Evolutionary conservation across 2,329 filamentous ascomycete species (phyloP).

Genomic region (Pseudocercospora macadamiae): DNA sequence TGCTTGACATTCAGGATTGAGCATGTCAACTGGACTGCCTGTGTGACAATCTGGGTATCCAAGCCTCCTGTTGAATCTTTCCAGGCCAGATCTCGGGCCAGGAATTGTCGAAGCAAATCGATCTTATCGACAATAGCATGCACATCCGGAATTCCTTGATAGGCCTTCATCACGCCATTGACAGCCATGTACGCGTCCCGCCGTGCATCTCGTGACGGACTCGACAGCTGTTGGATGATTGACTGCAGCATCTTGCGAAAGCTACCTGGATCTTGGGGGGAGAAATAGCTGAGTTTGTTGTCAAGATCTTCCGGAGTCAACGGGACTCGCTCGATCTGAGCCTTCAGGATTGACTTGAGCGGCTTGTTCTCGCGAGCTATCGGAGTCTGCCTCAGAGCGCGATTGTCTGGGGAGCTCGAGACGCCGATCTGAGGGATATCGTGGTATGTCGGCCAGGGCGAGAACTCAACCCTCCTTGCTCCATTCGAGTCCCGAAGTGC

Average conservation of each 20-base stretch:
- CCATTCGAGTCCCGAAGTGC: constrained; percentile 41
- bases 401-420: constrained; percentile 43
- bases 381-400: constrained; percentile 41
- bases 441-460: constrained; percentile 59
- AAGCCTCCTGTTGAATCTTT: constrained; percentile 51
- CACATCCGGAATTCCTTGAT: constrained; percentile 77
- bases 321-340: constrained; percentile 49
- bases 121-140: constrained; percentile 76
- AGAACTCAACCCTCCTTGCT: constrained; percentile 65
- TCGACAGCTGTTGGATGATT: constrained; percentile 77
- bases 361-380: constrained; percentile 58
- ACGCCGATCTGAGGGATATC: constrained; percentile 26
- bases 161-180: constrained; percentile 73
- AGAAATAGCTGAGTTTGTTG: constrained; percentile 47
- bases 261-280: constrained; percentile 56
- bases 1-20: constrained; percentile 70
- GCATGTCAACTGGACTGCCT: constrained; percentile 76
- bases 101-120: constrained; percentile 75
- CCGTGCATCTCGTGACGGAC: constrained; percentile 70
- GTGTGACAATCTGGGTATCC: constrained; percentile 73
- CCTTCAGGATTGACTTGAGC: constrained; percentile 81
- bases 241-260: constrained; percentile 84
- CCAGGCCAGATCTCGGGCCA: constrained; percentile 76
- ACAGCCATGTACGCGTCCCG: constrained; percentile 87
- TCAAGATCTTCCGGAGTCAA: constrained; percentile 41